phyloP scores from a whole-genome alignment of 768 basidiomycete genomes.

The Boletales sp. region DNA sequence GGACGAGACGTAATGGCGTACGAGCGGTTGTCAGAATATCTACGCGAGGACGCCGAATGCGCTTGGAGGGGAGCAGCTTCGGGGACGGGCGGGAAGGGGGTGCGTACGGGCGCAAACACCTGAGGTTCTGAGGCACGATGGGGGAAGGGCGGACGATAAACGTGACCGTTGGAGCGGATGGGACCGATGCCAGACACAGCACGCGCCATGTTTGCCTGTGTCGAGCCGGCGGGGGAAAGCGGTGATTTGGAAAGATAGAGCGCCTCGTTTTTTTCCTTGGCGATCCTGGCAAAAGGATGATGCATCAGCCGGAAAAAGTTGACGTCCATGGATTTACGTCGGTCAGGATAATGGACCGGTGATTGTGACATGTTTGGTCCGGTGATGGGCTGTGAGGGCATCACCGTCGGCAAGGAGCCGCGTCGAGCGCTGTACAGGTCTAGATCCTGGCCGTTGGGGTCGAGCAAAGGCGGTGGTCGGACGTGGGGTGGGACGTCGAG shows the following conservation, averaged over 20 bases:
- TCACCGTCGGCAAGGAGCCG: conserved; percentile 50
- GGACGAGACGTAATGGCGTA: conserved; percentile 48
- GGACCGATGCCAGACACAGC: conserved; percentile 31
- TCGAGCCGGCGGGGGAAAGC: conserved; percentile 27
- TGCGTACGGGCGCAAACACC: conserved; percentile 36
- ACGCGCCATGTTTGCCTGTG: conserved; percentile 36
- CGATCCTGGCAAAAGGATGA: conserved; percentile 31
- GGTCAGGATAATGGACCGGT: conserved; percentile 33
- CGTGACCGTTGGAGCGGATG: conserved; percentile 46
- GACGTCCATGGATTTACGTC: conserved; percentile 38
- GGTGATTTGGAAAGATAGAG: conserved; percentile 32
- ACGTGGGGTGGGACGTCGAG: conserved; percentile 21
- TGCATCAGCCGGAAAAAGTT: conserved; percentile 54
- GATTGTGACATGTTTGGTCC: conserved; percentile 33
- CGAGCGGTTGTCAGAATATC: conserved; percentile 43
- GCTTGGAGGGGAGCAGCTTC: conserved; percentile 17
- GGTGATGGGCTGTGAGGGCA: conserved; percentile 25
- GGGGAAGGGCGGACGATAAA: conserved; percentile 30
- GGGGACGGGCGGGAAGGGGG: conserved; percentile 32
- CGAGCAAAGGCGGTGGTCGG: conserved; percentile 21
- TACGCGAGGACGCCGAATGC: conserved; percentile 14
- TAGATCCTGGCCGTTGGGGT: conserved; percentile 23
- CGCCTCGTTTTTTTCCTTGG: conserved; percentile 34
- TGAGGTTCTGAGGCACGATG: conserved; percentile 34
- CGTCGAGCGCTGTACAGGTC: conserved; percentile 41